Evolutionary conservation across 192 early-diverging fungal species (phyloP).

Genomic region (Chytriomyces hyalinus): DNA sequence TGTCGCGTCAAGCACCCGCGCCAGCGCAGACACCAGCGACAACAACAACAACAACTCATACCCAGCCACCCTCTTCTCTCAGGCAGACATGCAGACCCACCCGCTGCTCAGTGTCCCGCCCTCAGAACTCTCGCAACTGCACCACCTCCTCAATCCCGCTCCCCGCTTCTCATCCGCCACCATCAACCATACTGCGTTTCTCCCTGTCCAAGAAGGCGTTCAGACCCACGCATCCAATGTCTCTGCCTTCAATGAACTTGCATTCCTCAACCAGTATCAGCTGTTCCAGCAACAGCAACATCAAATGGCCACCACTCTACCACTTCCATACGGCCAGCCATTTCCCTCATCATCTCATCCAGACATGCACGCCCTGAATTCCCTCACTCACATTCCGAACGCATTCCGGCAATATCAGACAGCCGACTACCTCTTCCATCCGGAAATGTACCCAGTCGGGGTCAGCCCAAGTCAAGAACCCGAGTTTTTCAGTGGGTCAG

Average conservation of each 20-base stretch:
- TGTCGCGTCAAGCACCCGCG: too few species aligned
- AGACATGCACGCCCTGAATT: background rate
- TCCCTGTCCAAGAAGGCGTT: too few species aligned
- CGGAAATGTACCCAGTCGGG: background rate
- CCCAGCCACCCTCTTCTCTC: too few species aligned
- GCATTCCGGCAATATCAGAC: background rate
- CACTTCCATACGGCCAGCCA: background rate
- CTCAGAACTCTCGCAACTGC: too few species aligned
- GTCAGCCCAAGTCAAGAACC: background rate
- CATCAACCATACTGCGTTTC: too few species aligned
- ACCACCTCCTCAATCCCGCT: too few species aligned
- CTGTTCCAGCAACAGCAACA: conserved; percentile 1
- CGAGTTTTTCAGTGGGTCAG: background rate
- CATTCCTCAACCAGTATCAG: background rate
- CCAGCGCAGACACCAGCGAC: too few species aligned
- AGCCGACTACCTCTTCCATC: background rate
- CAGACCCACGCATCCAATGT: too few species aligned
- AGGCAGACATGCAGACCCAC: too few species aligned
- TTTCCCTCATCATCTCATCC: background rate
- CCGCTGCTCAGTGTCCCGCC: too few species aligned
- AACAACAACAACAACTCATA: too few species aligned
- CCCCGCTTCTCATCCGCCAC: too few species aligned
- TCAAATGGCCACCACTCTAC: background rate
- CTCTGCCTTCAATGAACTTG: conserved; percentile 7
- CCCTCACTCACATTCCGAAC: background rate